These are phyloP conservation scores for Zygosaccharomyces gambellarensis DNA, from an alignment of 805 yeast species.

Conservation along the genomic window DNA sequence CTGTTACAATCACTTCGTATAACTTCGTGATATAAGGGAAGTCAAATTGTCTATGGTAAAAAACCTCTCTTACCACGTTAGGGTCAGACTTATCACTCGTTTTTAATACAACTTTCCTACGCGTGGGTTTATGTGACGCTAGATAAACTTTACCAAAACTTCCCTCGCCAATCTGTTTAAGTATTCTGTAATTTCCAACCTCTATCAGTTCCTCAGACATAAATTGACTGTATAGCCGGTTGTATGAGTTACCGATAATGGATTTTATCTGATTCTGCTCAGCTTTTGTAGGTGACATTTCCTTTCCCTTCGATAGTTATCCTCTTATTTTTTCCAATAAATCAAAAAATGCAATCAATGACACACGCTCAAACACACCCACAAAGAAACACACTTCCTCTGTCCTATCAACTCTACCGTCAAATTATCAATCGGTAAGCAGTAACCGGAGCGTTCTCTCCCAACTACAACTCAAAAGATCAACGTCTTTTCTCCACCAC, in stretches of 20 bases:
- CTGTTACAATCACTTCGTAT: slow-evolving; percentile 82
- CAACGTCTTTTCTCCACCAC: too few relatives aligned
- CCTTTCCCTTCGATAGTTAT: background rate
- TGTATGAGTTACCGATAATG: slow-evolving; percentile 58
- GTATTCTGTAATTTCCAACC: slow-evolving; percentile 76
- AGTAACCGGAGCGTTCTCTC: background rate
- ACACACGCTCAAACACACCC: too few relatives aligned
- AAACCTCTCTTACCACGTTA: slow-evolving; percentile 83
- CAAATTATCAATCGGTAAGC: background rate
- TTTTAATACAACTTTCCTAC: slow-evolving; percentile 76
- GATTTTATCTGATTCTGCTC: slow-evolving; percentile 33
- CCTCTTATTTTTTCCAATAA: background rate
- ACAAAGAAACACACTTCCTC: too few relatives aligned
- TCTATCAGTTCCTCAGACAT: slow-evolving; percentile 47
- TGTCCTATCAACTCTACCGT: background rate
- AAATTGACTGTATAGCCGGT: slow-evolving; percentile 49
- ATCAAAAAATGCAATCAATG: too few relatives aligned
- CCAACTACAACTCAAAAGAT: background rate
- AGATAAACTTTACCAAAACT: slow-evolving; percentile 88
- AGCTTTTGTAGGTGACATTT: slow-evolving; percentile 20
- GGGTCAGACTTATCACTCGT: slow-evolving; percentile 75
- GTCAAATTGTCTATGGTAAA: slow-evolving; percentile 75
- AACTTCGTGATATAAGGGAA: slow-evolving; percentile 81
- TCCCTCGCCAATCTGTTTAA: slow-evolving; percentile 81
- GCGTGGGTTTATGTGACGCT: slow-evolving; percentile 72